Percentiles rank a stretch among this genome's conserved stretches.
Conservation (phyloP, 257 asterid species). For the Ophiorrhiza pumila region DNA sequence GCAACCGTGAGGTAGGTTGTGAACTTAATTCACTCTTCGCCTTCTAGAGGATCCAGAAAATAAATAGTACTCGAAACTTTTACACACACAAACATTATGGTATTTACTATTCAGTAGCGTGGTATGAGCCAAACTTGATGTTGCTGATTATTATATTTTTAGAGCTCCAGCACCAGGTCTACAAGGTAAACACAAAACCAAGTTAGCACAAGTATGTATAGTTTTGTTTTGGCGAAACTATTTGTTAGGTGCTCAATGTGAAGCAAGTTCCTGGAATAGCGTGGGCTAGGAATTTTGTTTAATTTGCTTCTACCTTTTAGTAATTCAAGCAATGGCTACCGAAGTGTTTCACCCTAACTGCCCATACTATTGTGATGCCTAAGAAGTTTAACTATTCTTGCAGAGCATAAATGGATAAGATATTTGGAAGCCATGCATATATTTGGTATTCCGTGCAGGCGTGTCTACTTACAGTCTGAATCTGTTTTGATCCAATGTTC, state of each 20-base stretch:
- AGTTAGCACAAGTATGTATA: constrained; percentile 1
- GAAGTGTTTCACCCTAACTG: neutral
- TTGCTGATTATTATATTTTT: constrained; percentile 9
- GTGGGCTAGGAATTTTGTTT: neutral
- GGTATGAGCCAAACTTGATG: neutral
- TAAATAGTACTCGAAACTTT: constrained; percentile 4
- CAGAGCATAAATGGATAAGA: neutral
- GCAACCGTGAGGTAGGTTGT: neutral
- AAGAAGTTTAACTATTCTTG: too few species aligned
- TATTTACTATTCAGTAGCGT: neutral
- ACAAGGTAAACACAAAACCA: constrained; percentile 30
- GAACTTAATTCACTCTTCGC: constrained; percentile 7
- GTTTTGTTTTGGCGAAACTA: neutral
- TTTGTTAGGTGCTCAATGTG: neutral
- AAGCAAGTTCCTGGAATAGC: neutral
- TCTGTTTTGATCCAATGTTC: constrained; percentile 93
- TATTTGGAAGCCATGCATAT: neutral
- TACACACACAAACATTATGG: neutral
- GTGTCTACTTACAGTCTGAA: constrained; percentile 74
- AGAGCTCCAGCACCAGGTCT: constrained; percentile 96
- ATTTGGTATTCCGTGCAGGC: neutral
- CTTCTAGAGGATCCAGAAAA: neutral
- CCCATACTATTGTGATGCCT: too few species aligned
- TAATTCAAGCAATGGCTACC: neutral
- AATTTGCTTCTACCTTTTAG: neutral